phyloP scores from a whole-genome alignment of 2,329 filamentous ascomycete genomes.

The Didymella glomerata region DNA sequence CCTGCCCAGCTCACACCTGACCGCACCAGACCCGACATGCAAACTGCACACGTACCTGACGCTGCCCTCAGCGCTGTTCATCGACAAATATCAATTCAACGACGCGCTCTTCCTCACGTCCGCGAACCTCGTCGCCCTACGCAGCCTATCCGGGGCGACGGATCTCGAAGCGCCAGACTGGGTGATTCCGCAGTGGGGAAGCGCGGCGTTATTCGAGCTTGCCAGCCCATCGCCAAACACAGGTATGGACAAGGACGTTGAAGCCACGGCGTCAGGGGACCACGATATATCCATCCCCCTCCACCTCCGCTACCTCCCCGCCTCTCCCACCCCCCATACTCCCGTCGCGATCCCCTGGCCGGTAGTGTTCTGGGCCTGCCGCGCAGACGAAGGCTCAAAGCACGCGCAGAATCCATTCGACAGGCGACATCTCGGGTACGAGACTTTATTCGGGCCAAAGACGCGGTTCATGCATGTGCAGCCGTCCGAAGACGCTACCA shows the following conservation, averaged over 20 bases:
- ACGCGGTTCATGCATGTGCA: conserved; percentile 83
- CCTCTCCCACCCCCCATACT: conserved; percentile 44
- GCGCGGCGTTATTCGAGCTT: conserved; percentile 77
- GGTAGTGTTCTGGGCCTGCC: conserved; percentile 89
- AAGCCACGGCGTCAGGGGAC: too few species aligned
- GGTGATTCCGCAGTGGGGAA: conserved; percentile 79
- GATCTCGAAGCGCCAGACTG: conserved; percentile 93
- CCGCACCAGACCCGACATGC: conserved; percentile 63
- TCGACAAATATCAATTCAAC: conserved; percentile 84
- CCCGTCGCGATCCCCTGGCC: conserved; percentile 76
- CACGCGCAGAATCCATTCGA: conserved; percentile 85
- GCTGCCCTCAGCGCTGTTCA: conserved; percentile 81
- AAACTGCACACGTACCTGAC: conserved; percentile 81
- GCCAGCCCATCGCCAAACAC: conserved; percentile 64
- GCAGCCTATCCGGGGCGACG: conserved; percentile 75
- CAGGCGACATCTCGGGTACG: conserved; percentile 82
- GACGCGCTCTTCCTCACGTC: conserved; percentile 80
- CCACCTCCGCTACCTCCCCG: conserved; percentile 80
- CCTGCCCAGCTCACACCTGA: conserved; percentile 62
- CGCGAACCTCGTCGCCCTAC: conserved; percentile 76
- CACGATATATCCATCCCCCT: conserved; percentile 79
- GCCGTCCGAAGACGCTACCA: conserved; percentile 31
- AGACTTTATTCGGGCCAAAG: conserved; percentile 75
- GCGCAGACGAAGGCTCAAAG: conserved; percentile 69
- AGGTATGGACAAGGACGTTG: too few species aligned